Percentiles rank a stretch among this genome's conserved stretches.
These are phyloP conservation scores for Colletotrichum endophyticum DNA, from an alignment of 2,329 filamentous ascomycete species.

Conservation along the genomic window DNA sequence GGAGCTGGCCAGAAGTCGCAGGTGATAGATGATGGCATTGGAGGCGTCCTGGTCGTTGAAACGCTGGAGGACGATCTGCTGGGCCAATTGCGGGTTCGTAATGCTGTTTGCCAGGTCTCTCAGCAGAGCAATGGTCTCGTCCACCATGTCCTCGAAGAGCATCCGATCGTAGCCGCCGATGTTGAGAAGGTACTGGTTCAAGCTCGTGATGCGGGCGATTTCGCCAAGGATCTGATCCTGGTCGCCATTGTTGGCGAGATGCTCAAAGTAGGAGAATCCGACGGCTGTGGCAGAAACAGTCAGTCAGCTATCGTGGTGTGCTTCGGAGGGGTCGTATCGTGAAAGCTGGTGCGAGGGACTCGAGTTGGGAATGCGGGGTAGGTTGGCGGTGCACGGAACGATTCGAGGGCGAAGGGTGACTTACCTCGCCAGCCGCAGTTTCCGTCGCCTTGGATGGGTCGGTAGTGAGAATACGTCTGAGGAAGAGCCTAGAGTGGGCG, in stretches of 20 bases:
- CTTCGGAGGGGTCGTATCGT: neutral
- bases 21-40: constrained; percentile 84
- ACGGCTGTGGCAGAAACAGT: constrained; percentile 66
- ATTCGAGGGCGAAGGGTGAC: constrained; percentile 33
- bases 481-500: constrained; percentile 69
- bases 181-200: constrained; percentile 73
- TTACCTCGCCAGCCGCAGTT: constrained; percentile 98
- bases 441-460: constrained; percentile 87
- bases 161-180: constrained; percentile 74
- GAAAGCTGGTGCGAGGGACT: neutral
- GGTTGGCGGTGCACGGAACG: neutral
- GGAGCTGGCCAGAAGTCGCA: constrained; percentile 79
- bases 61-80: constrained; percentile 58
- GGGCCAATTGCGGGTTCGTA: constrained; percentile 61
- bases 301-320: constrained; percentile 1
- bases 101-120: constrained; percentile 65
- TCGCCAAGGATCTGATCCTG: constrained; percentile 71
- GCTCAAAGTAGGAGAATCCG: constrained; percentile 92
- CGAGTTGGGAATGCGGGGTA: constrained; percentile 19
- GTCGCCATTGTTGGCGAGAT: constrained; percentile 72
- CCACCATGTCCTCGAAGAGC: constrained; percentile 83
- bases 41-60: constrained; percentile 78
- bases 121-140: constrained; percentile 74
- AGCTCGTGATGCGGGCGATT: constrained; percentile 70
- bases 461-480: constrained; percentile 84